Evolutionary conservation across 352 stramenopile genomes (phyloP), one percentile per base, ranked within the genome.

Genomic region (Globisporangium perplexum): DNA sequence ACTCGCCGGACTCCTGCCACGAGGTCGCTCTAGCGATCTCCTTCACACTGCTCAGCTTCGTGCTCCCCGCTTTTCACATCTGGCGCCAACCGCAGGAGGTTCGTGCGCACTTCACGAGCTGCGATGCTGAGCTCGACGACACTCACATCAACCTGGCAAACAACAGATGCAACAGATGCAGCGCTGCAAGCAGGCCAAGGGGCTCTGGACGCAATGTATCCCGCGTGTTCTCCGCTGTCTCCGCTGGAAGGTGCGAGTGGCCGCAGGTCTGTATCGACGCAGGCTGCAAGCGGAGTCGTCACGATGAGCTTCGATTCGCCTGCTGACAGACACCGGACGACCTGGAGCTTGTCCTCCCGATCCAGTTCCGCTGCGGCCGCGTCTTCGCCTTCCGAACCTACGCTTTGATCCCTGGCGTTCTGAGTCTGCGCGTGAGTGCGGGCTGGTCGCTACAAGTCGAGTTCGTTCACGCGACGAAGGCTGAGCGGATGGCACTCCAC

Each of bases 331-430:
- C 26, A 17, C 10, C 24, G 10, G 3, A 48, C 26, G 30, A 60
- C 4, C 38, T 77, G 7, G 24, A 35, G 3, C 6, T 72, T n/a
- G 22, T 48, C 3, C 67, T 77, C 14, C 68, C 65, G 1, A 62
- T 76, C 43, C 68, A 68, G 45, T 65, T 65, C 24, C 68, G 66
- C 3, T 53, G 69, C 26, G 68, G 59, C 7, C 52, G 67, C 1
- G 63, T 72, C 36, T 62, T 81, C 22, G 50, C 53, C 6, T 81
- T 62, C 31, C 58, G 68, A 5, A 67, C 68, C 1, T 81, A 72
- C 43, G 63, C 62, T 2, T 49, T 57, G 8, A 67, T 77, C 18
- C 57, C 64, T 26, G 66, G 57, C 1, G 47, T 77, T 1, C 28
- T 81, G 17, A 69, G 30, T n/a, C 30, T 77, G 7, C 59, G 57